These are phyloP conservation scores for Solanum rostratum DNA, from an alignment of 257 asterid genomes.

Conservation along the genomic window DNA sequence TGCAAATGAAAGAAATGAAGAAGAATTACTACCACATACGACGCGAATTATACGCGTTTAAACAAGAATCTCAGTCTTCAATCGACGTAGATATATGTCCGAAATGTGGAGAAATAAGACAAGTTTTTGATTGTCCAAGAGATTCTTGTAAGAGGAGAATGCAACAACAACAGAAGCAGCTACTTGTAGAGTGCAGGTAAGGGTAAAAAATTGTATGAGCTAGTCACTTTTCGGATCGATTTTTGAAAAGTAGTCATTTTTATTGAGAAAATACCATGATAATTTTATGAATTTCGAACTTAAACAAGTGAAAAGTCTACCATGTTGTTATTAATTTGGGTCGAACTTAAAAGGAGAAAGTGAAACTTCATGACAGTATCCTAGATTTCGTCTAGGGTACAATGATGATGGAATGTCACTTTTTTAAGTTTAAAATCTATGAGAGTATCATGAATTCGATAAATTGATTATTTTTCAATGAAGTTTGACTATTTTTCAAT, in stretches of 20 bases:
- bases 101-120: constrained; percentile 28
- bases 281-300: background rate
- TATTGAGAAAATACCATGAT: background rate
- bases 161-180: background rate
- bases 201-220: background rate
- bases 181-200: background rate
- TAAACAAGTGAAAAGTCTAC: background rate
- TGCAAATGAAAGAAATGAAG: background rate
- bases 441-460: background rate
- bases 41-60: background rate
- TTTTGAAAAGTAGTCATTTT: background rate
- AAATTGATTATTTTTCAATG: no score
- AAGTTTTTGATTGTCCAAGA: constrained; percentile 57
- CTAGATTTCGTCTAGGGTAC: background rate
- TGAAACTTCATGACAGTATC: background rate
- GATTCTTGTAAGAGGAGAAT: constrained; percentile 10
- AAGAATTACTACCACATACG: constrained; percentile 23
- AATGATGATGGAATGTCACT: background rate
- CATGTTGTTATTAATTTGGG: background rate
- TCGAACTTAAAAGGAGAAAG: background rate
- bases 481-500: background rate
- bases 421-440: background rate
- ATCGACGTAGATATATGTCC: constrained; percentile 65
- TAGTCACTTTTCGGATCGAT: background rate
- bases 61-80: constrained; percentile 3